These are phyloP conservation scores for Arctostaphylos glauca DNA, from an alignment of 148 eudicot species.

Conservation along the genomic window DNA sequence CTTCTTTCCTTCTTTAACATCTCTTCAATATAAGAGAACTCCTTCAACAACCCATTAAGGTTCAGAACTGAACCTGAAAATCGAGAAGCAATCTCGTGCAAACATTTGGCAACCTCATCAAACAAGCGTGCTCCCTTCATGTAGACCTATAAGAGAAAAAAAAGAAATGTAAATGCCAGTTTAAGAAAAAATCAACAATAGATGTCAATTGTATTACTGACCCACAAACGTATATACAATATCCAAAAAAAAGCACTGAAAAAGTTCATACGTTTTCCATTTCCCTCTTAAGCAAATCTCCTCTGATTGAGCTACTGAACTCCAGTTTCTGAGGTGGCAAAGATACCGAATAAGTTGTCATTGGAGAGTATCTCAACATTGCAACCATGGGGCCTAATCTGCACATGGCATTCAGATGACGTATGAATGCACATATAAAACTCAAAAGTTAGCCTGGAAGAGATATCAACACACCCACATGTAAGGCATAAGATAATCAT, in stretches of 20 bases:
- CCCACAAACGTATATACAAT: background rate
- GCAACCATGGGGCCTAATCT: conserved; percentile 93
- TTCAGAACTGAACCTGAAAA: conserved; percentile 46
- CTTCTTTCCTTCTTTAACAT: conserved; percentile 59
- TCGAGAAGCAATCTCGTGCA: conserved; percentile 46
- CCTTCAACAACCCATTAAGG: conserved; percentile 45
- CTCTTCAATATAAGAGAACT: conserved; percentile 58
- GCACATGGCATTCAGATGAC: conserved; percentile 26
- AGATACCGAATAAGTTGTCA: conserved; percentile 65
- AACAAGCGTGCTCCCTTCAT: conserved; percentile 54
- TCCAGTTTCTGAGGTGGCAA: conserved; percentile 72
- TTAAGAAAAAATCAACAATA: background rate
- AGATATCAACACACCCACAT: background rate
- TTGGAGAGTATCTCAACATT: conserved; percentile 75
- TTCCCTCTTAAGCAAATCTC: conserved; percentile 59
- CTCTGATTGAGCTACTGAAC: conserved; percentile 44
- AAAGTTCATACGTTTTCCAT: conserved; percentile 44
- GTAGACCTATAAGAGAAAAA: conserved; percentile 41
- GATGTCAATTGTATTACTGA: background rate
- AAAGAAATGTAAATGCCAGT: conserved; percentile 1
- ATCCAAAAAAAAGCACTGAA: conserved; percentile 9
- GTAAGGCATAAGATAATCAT: background rate
- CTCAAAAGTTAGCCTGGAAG: background rate
- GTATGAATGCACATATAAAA: conserved; percentile 2
- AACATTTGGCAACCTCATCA: conserved; percentile 48